Conservation (phyloP, 352 stramenopile genomes). For the Albugo laibachii region DNA sequence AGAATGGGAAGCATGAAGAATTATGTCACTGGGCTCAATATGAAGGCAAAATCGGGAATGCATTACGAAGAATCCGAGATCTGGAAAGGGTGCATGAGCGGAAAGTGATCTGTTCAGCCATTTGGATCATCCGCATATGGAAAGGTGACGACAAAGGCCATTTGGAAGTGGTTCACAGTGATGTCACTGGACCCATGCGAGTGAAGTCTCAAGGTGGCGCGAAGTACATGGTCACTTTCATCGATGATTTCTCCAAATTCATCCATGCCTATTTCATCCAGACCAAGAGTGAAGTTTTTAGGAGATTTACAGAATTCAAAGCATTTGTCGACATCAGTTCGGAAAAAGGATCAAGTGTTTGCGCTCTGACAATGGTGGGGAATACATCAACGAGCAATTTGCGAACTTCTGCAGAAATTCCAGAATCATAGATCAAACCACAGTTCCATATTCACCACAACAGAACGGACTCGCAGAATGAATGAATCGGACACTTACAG, state of each 20-base stretch:
- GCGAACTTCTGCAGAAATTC: no score
- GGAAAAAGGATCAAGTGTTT: conserved; percentile 10
- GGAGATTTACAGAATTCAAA: conserved; percentile 6
- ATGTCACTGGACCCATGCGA: neutral
- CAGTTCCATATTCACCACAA: conserved; percentile 9
- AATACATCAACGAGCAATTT: conserved; percentile 10
- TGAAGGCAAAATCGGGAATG: no score
- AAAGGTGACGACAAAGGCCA: neutral
- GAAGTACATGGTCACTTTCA: conserved; percentile 6
- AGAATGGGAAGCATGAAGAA: no score
- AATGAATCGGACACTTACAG: conserved; percentile 9
- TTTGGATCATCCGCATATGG: neutral
- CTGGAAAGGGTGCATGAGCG: neutral
- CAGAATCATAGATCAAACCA: no score
- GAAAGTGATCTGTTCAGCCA: neutral
- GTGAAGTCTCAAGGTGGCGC: neutral
- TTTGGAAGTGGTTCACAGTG: neutral
- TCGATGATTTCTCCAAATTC: conserved; percentile 9
- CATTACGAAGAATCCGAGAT: neutral
- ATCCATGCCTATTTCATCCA: conserved; percentile 10
- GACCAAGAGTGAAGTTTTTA: conserved; percentile 6
- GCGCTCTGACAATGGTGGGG: conserved; percentile 13
- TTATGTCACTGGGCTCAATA: no score
- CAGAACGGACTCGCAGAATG: conserved; percentile 10
- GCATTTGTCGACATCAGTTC: conserved; percentile 8